Conservation (phyloP, 148 eudicot species). For the Salicornia ramosissima region DNA sequence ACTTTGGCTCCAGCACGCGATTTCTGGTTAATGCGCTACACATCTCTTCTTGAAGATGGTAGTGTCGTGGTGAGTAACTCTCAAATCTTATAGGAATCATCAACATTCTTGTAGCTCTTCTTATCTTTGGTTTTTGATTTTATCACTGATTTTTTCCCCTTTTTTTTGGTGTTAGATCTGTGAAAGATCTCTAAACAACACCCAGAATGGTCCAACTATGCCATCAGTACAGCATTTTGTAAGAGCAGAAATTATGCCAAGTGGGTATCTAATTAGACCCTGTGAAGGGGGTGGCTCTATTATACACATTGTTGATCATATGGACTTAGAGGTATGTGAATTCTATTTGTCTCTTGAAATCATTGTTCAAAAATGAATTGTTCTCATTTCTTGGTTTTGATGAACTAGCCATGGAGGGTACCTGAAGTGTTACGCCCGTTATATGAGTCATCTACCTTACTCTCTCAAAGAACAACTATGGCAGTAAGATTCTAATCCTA, state of each 20-base stretch:
- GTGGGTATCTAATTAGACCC: constrained; percentile 89
- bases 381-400: constrained; percentile 8
- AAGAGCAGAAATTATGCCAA: constrained; percentile 79
- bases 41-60: constrained; percentile 80
- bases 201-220: constrained; percentile 88
- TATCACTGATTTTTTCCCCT: not conserved
- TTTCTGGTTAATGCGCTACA: constrained; percentile 82
- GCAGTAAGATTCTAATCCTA: constrained; percentile 46
- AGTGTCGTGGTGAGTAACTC: constrained; percentile 73
- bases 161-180: constrained; percentile 43
- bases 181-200: constrained; percentile 83
- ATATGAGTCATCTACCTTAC: constrained; percentile 82
- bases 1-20: constrained; percentile 93
- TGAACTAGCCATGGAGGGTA: constrained; percentile 79
- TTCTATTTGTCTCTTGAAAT: not conserved
- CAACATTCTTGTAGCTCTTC: not conserved
- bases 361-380: not conserved
- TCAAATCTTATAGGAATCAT: not conserved
- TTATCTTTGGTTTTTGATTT: not conserved
- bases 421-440: constrained; percentile 91
- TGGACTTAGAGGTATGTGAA: constrained; percentile 66
- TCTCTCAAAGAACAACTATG: constrained; percentile 83
- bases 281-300: constrained; percentile 95
- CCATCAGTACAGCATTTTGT: constrained; percentile 74
- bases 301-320: constrained; percentile 84